phyloP scores from a whole-genome alignment of 2,329 filamentous ascomycete genomes.

The Macrophomina tecta region DNA sequence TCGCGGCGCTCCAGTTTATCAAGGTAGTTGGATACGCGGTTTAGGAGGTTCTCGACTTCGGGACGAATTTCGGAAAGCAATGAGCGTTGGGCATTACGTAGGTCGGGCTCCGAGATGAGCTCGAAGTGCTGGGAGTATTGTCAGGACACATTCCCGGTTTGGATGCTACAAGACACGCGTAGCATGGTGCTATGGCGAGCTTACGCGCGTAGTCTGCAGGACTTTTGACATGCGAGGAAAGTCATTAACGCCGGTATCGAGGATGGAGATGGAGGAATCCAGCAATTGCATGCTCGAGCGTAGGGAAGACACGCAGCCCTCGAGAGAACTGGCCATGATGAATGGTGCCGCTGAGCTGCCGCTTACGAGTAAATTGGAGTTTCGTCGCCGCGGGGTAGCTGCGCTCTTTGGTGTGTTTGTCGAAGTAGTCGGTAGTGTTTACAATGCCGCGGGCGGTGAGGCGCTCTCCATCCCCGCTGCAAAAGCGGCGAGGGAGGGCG shows the following conservation, averaged over 20 bases:
- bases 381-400: background rate
- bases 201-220: slow-evolving; percentile 66
- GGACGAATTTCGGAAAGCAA: slow-evolving; percentile 90
- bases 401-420: background rate
- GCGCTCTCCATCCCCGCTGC: background rate
- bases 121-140: slow-evolving; percentile 76
- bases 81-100: slow-evolving; percentile 80
- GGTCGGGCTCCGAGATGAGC: slow-evolving; percentile 82
- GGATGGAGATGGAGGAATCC: slow-evolving; percentile 66
- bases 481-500: slow-evolving; percentile 11
- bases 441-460: slow-evolving; percentile 7
- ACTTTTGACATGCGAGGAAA: slow-evolving; percentile 68
- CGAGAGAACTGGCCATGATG: slow-evolving; percentile 52
- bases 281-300: slow-evolving; percentile 66
- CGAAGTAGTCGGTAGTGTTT: slow-evolving; percentile 13
- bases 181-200: slow-evolving; percentile 30
- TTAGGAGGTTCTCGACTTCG: slow-evolving; percentile 78
- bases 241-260: slow-evolving; percentile 67
- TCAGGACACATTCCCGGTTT: background rate
- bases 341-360: no score
- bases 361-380: no score
- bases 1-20: slow-evolving; percentile 84
- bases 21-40: slow-evolving; percentile 81
- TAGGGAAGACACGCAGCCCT: slow-evolving; percentile 65
- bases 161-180: no score